Percentiles rank a stretch among this genome's conserved stretches.
phyloP scores from a whole-genome alignment of 2,329 filamentous ascomycete genomes.

The Diaporthe sp. region DNA sequence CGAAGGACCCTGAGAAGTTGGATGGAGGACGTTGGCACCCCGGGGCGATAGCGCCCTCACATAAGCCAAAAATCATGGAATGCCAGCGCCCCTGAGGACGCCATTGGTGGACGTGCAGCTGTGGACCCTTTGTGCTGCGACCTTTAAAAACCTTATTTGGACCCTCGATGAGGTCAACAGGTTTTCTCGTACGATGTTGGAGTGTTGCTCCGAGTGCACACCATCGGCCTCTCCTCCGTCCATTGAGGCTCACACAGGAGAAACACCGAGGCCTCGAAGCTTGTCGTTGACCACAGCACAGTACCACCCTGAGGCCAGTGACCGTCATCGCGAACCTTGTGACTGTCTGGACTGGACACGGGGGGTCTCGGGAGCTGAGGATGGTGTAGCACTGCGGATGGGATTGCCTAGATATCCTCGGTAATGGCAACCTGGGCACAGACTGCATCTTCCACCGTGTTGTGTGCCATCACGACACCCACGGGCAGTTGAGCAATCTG shows the following conservation, averaged over 20 bases:
- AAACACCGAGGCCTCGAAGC: neutral
- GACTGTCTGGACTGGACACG: neutral
- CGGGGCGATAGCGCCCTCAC: slow-evolving; percentile 25
- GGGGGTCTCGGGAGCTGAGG: neutral
- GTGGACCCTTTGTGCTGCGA: slow-evolving; percentile 29
- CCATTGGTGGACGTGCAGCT: slow-evolving; percentile 21
- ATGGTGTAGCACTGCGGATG: neutral
- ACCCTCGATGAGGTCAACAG: slow-evolving; percentile 25
- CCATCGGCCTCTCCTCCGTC: slow-evolving; percentile 17
- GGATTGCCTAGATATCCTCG: neutral
- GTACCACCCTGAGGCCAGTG: neutral
- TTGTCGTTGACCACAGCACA: neutral
- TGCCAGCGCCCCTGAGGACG: neutral
- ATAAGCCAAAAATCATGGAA: slow-evolving; percentile 36
- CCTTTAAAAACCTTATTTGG: slow-evolving; percentile 26
- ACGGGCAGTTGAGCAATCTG: neutral
- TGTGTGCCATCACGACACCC: neutral
- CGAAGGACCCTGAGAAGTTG: slow-evolving; percentile 36
- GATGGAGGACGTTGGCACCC: slow-evolving; percentile 25
- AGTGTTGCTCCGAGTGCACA: neutral
- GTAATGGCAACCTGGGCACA: neutral
- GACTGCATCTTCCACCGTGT: neutral
- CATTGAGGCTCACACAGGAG: neutral
- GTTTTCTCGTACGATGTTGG: slow-evolving; percentile 27
- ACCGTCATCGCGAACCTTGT: neutral